Evolutionary conservation across 2,329 filamentous ascomycete genomes (phyloP), one percentile per base, ranked within the genome.

Genomic region (Neofusicoccum ribis): DNA sequence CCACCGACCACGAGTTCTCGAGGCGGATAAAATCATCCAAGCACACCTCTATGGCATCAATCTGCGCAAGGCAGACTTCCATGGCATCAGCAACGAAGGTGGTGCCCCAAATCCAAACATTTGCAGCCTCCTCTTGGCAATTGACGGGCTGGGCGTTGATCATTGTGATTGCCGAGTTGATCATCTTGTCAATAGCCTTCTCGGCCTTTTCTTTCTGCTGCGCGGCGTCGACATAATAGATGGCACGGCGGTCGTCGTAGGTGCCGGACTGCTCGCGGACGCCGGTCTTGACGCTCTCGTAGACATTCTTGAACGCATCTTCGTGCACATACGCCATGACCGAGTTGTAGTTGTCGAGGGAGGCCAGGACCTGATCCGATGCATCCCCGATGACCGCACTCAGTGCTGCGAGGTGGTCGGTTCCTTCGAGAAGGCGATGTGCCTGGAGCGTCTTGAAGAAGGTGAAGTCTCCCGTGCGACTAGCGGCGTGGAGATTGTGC

Each of bases 371-470:
- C 8, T 71, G 70, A 61, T 82, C 80, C 2, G 79, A 78, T 43
- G 79, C 79, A 50, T 80, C 78, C 8, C 78, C 78, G 12, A 82
- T 73, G 4, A 73, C 70, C 0, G 74, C 72, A 17, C 76, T 73
- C 49, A 82, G 72, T 31, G 77, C 74, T n/a, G 79, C 79, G 4
- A 81, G 77, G 70, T 82, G 78, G 67, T 81, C 80, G 8, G 75
- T 80, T 31, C 79, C 79, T 63, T 81, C 78, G 58, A 81, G 72
- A 56, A 82, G 72, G 15, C 76, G 74, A 39, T 78, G 74, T 15
- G 78, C 80, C 70, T 82, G 80, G 23, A 82, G 75, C 1, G 75
- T 75, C 66, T 81, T 82, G 76, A 82, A 82, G 72, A 82, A 82
- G 54, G 74, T 78, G 66, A 80, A 82, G 69, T 81, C 79, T 51